Evolutionary conservation across 352 stramenopile species (phyloP).

Genomic region (Globisporangium sylvaticum): DNA sequence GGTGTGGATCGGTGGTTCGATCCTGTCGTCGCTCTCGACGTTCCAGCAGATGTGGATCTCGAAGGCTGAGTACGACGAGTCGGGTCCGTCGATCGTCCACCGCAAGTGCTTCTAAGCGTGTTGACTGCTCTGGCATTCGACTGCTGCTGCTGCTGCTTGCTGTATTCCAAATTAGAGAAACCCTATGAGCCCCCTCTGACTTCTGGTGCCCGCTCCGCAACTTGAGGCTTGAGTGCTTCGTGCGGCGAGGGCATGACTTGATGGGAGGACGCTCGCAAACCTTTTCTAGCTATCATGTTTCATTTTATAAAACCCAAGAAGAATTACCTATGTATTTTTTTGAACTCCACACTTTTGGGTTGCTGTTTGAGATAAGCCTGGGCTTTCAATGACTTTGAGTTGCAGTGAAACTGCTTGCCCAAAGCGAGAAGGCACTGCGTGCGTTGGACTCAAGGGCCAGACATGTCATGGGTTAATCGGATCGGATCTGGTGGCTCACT

Average conservation of each 20-base stretch:
- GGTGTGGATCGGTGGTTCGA: slow-evolving; percentile 97
- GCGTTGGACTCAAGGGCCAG: no score
- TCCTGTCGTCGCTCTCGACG: slow-evolving; percentile 94
- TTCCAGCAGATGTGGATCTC: slow-evolving; percentile 99
- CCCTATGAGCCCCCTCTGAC: no score
- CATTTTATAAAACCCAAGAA: slow-evolving; percentile 8
- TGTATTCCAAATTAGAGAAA: no score
- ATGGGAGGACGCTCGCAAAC: not conserved
- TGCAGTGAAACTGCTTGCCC: no score
- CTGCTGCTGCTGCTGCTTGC: no score
- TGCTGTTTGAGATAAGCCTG: no score
- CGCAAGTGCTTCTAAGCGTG: slow-evolving; percentile 88
- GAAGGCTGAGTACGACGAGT: slow-evolving; percentile 97
- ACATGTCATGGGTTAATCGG: no score
- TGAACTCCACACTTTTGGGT: no score
- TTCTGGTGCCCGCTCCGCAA: not conserved
- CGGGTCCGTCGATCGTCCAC: slow-evolving; percentile 94
- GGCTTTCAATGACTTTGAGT: no score
- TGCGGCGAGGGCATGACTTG: not conserved
- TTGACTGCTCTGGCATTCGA: no score
- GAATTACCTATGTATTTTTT: not conserved
- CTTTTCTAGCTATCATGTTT: not conserved
- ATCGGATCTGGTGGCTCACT: not conserved
- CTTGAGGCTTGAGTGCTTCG: slow-evolving; percentile 64
- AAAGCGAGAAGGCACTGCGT: no score